Percentiles rank a stretch among this genome's conserved stretches.
Evolutionary conservation across 2,329 filamentous ascomycete species (phyloP).

Genomic region (Thelonectria rubi): DNA sequence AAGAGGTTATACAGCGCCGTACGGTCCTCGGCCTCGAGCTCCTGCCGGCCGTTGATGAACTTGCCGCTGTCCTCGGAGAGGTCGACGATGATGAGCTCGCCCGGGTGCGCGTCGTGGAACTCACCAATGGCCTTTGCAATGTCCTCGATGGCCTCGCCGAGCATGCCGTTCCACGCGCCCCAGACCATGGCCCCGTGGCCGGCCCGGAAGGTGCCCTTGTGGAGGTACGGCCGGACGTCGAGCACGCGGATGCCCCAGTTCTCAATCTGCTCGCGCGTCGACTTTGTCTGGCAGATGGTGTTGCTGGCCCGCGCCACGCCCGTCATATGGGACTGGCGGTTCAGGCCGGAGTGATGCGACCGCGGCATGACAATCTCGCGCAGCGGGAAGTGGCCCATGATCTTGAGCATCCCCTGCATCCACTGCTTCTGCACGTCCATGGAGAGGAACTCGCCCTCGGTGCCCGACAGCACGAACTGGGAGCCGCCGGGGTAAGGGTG

Average conservation of each 20-base stretch:
- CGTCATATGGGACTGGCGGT: neutral
- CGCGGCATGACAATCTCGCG: constrained; percentile 45
- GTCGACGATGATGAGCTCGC: constrained; percentile 48
- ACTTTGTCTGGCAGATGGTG: constrained; percentile 38
- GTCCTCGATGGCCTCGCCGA: constrained; percentile 39
- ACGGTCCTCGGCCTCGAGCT: neutral
- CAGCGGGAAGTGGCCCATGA: constrained; percentile 42
- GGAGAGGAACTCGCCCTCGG: constrained; percentile 44
- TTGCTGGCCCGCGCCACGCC: constrained; percentile 27
- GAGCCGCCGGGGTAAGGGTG: constrained; percentile 29
- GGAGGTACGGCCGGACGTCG: constrained; percentile 39
- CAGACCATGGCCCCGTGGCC: constrained; percentile 32
- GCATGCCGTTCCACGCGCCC: constrained; percentile 35
- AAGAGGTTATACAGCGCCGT: constrained; percentile 38
- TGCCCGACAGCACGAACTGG: constrained; percentile 45
- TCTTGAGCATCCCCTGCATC: constrained; percentile 43
- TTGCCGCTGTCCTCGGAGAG: constrained; percentile 29
- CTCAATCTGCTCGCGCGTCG: constrained; percentile 40
- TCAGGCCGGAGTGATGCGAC: constrained; percentile 46
- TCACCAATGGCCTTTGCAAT: constrained; percentile 43
- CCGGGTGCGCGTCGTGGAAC: constrained; percentile 43
- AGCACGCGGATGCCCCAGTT: constrained; percentile 44
- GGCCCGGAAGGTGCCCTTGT: constrained; percentile 25
- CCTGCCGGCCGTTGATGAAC: neutral
- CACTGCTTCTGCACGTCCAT: constrained; percentile 39